Percentiles rank a stretch among this genome's conserved stretches.
phyloP scores from a whole-genome alignment of 768 basidiomycete species.

The Cyathus striatus region DNA sequence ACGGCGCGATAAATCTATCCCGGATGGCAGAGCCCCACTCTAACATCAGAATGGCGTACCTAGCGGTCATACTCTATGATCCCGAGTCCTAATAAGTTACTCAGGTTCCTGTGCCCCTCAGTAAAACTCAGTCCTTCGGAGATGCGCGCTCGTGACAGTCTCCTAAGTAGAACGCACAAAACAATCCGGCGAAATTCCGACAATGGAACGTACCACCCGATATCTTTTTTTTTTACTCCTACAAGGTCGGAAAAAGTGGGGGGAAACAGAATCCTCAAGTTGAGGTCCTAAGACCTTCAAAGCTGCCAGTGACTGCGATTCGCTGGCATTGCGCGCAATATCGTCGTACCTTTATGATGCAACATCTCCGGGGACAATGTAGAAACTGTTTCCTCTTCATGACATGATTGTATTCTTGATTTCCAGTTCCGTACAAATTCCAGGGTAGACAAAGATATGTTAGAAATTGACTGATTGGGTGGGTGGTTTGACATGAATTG shows the following conservation, averaged over 20 bases:
- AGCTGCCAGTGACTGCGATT: too few relatives aligned
- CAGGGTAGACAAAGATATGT: not conserved
- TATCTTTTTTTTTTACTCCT: not conserved
- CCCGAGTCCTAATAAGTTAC: too few relatives aligned
- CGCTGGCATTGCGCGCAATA: not conserved
- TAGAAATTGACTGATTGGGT: too few relatives aligned
- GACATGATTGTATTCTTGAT: too few relatives aligned
- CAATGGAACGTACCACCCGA: conserved; percentile 2
- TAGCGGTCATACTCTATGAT: not conserved
- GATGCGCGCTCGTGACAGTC: too few relatives aligned
- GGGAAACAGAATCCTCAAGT: conserved; percentile 1
- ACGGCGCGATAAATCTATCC: too few relatives aligned
- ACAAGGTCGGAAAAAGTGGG: conserved; percentile 4
- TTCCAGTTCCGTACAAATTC: too few relatives aligned
- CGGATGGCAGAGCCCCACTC: not conserved
- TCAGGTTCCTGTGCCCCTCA: too few relatives aligned
- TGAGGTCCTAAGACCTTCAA: too few relatives aligned
- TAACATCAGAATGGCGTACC: not conserved
- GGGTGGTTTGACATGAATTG: too few relatives aligned
- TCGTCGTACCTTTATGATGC: not conserved
- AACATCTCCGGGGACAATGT: too few relatives aligned
- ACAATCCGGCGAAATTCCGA: conserved; percentile 9
- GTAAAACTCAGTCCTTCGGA: not conserved
- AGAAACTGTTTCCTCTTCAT: too few relatives aligned
- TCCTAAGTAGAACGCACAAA: not conserved